Evolutionary conservation across 2,329 filamentous ascomycete genomes (phyloP), one percentile per base, ranked within the genome.

Genomic region (Cordyceps cateniannulata): DNA sequence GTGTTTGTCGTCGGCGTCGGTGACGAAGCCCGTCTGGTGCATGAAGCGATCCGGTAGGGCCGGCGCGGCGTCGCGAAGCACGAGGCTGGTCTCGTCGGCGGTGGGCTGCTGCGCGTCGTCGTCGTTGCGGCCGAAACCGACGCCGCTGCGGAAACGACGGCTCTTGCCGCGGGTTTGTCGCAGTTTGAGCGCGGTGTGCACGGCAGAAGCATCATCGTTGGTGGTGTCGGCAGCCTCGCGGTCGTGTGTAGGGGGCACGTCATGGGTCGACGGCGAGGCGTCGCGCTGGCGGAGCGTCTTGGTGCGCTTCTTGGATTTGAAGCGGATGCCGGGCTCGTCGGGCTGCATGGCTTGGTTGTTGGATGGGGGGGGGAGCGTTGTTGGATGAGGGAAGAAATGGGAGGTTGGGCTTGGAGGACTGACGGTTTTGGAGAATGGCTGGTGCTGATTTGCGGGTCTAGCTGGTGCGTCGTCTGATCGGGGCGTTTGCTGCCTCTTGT

Each of bases 1-100:
- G 77, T 93, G 89, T 75, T 80, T 87, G 72, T 92, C 88, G 64
- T 86, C 81, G 24, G 84, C 71, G 60, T 89, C 86, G 38, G 82
- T 81, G 0, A 87, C 79, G 63, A 86, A 75, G 0, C 89, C 89
- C 0, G 87, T 91, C 72, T 90, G 88, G 62, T 85, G 83, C 58
- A 86, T 85, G 70, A 93, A 93, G 45, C 87, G 85, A 42, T 73
- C 69, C 10, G 70, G 66, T 40, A 75, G 72, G 47, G 70, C 70
- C 14, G 54, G 59, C 49, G 60, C 66, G 16, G 67, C 61, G 65
- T 71, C 62, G 68, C 72, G 60, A 66, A 71, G 45, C 50, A 76
- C 72, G 27, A 76, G 69, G 38, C 65, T 64, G 6, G 25, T 65
- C 66, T 16, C 64, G 65, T 20, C 67, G 25, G 38, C 32, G 29